Percentiles rank a stretch among this genome's conserved stretches.
These are phyloP conservation scores for Clitopilus passeckerianus DNA, from an alignment of 768 basidiomycete species.

Conservation along the genomic window DNA sequence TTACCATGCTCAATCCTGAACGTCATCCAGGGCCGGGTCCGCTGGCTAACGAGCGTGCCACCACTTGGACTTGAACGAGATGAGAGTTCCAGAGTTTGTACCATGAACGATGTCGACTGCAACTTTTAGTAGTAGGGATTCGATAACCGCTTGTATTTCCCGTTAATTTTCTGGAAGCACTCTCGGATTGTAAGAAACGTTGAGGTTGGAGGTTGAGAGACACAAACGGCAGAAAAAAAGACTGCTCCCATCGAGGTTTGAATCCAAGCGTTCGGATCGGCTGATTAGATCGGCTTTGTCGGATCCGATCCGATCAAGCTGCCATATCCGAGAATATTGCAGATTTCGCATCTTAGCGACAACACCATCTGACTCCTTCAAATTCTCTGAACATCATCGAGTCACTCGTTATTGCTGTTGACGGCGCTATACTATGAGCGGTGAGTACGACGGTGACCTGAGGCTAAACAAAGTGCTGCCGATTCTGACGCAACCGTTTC, in stretches of 20 bases:
- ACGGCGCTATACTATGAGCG: slow-evolving; percentile 20
- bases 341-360: not conserved
- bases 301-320: not conserved
- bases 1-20: too few species aligned
- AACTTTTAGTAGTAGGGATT: too few species aligned
- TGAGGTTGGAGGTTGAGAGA: too few species aligned
- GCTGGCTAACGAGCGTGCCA: too few species aligned
- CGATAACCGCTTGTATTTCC: too few species aligned
- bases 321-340: not conserved
- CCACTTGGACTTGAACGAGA: too few species aligned
- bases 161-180: too few species aligned
- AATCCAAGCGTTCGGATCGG: slow-evolving; percentile 2
- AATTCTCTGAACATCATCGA: not conserved
- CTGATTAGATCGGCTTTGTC: not conserved
- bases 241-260: not conserved
- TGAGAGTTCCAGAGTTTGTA: too few species aligned
- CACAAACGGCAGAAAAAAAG: not conserved
- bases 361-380: not conserved
- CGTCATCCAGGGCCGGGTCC: too few species aligned
- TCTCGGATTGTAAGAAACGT: too few species aligned
- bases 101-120: too few species aligned
- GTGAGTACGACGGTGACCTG: slow-evolving; percentile 11
- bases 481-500: not conserved
- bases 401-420: not conserved
- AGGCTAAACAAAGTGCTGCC: not conserved